phyloP scores from a whole-genome alignment of 2,329 filamentous ascomycete species.

The Anthostomella pinea region DNA sequence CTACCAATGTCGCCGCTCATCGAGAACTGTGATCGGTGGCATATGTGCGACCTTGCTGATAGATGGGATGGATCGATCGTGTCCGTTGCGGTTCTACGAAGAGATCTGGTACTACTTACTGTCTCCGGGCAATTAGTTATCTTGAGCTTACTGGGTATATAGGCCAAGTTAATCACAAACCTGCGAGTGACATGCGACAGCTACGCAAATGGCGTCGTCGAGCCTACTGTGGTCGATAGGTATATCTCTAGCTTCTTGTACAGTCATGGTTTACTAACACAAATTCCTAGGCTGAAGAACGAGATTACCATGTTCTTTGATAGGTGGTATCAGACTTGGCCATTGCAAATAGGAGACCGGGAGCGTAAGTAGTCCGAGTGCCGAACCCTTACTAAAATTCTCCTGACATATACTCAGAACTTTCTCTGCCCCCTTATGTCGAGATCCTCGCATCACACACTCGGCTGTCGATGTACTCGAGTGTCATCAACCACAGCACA shows the following conservation, averaged over 20 bases:
- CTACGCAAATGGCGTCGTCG: conserved; percentile 47
- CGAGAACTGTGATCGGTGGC: conserved; percentile 68
- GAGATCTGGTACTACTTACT: conserved; percentile 64
- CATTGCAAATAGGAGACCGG: conserved; percentile 43
- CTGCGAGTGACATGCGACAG: conserved; percentile 60
- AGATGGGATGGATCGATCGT: conserved; percentile 68
- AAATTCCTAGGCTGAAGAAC: conserved; percentile 25
- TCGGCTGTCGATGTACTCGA: conserved; percentile 69
- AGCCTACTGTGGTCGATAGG: conserved; percentile 52
- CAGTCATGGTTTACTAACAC: not conserved
- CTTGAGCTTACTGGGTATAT: no score
- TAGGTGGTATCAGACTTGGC: conserved; percentile 46
- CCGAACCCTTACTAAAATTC: conserved; percentile 11
- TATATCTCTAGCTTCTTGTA: conserved; percentile 29
- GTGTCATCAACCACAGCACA: conserved; percentile 71
- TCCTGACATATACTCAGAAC: conserved; percentile 36
- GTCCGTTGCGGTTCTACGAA: conserved; percentile 66
- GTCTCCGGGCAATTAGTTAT: no score
- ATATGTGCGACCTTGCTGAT: conserved; percentile 60
- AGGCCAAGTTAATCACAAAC: conserved; percentile 55
- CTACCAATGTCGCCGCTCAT: conserved; percentile 65
- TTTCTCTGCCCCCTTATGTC: conserved; percentile 66
- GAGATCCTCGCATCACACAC: conserved; percentile 73
- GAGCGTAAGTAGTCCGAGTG: conserved; percentile 36
- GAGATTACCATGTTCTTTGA: conserved; percentile 34